Evolutionary conservation across 768 basidiomycete genomes (phyloP), one percentile per base, ranked within the genome.

Genomic region (Mycena filopes): DNA sequence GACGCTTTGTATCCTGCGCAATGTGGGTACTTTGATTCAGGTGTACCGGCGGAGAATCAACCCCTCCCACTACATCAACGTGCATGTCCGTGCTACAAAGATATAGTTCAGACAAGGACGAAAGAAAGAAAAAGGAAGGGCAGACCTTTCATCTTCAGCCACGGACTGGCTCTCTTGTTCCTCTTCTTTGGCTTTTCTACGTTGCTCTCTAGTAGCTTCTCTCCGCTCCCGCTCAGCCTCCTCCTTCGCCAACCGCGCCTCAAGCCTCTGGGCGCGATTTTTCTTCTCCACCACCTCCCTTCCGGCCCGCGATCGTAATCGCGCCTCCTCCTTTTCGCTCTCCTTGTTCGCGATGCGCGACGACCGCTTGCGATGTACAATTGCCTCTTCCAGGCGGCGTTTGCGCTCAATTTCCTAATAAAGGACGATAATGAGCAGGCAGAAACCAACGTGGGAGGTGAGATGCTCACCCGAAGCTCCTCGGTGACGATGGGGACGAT

Each of bases 291-390:
- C 84, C 46, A 89, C 90, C 63, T 94, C 92, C 84, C 65, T 85
- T 86, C 70, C 80, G 84, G 63, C 82, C 79, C n/a, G 87, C 86
- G 10, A 85, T n/a, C n/a, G 83, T 26, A 86, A 76, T 38, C 86
- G 82, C 23, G 89, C 89, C 66, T 91, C 88, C 75, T 95, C 92
- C 69, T 87, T 88, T 75, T 93, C 94, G 38, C 80, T 86, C 75
- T 97, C 95, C 70, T 88, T 90, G 41, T 89, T 79, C 4, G 94
- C 92, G 61, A 98, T 88, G 33, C 96, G 91, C 20, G 94, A 94
- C 0, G 95, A 97, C 25, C 96, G 90, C 76, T 98, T 98, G 63
- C 96, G 89, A 64, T 93, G 92, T 26, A 87, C 85, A 15, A 96
- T 79, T 2, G 93, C 92, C 67, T 92, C 90, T 66, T 93, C 91